These are phyloP conservation scores for Plasmodium knowlesi DNA, from an alignment of 169 alveolate genomes.

Conservation along the genomic window DNA sequence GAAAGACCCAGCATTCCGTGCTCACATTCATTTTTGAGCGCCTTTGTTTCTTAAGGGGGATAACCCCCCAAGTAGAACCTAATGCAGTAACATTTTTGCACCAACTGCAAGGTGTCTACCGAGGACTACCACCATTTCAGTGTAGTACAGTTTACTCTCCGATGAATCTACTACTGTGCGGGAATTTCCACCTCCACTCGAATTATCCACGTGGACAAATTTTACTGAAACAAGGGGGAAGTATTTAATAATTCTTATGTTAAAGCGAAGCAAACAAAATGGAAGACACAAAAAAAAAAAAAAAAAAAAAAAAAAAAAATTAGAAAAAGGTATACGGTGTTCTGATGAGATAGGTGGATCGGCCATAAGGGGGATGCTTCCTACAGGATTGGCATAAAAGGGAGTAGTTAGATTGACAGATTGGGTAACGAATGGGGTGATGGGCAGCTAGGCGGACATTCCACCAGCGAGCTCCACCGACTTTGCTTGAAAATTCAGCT, in stretches of 20 bases:
- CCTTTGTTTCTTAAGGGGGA: not conserved
- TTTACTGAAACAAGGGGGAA: not conserved
- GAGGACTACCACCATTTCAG: not conserved
- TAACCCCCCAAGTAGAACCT: not conserved
- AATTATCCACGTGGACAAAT: not conserved
- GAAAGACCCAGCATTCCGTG: not conserved
- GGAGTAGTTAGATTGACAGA: not conserved
- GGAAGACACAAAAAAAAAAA: not conserved
- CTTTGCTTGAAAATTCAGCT: not conserved
- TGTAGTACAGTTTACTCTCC: not conserved
- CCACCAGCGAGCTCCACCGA: not conserved
- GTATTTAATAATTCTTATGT: not conserved
- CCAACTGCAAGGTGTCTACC: not conserved
- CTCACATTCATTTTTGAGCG: not conserved
- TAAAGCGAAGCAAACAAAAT: not conserved
- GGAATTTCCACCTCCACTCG: not conserved
- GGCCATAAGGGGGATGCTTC: not conserved
- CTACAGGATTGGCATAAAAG: not conserved
- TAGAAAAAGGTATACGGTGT: not conserved
- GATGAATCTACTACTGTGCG: not conserved
- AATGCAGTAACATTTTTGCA: not conserved
- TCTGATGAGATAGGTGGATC: not conserved
- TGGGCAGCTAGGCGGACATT: not conserved
- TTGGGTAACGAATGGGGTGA: not conserved
- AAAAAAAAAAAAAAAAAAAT: not conserved